These are phyloP conservation scores for Fonsecaea pedrosoi DNA, from an alignment of 2,329 filamentous ascomycete species.

Conservation along the genomic window DNA sequence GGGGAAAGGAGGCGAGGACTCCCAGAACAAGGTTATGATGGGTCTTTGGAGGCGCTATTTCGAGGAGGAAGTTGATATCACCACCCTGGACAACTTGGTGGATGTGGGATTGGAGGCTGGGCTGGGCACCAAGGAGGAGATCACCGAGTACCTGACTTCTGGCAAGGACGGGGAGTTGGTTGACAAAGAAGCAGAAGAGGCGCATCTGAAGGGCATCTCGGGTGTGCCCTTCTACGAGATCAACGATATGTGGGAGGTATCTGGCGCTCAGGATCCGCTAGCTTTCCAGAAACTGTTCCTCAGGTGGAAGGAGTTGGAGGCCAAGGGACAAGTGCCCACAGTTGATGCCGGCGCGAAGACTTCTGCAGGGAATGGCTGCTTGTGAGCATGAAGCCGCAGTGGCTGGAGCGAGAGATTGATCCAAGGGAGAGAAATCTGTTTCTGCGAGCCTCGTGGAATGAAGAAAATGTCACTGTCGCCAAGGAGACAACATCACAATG, in stretches of 20 bases:
- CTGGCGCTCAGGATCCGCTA: slow-evolving; percentile 73
- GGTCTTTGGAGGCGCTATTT: slow-evolving; percentile 72
- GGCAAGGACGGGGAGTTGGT: slow-evolving; percentile 64
- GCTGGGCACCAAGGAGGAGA: slow-evolving; percentile 50
- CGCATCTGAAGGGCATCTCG: slow-evolving; percentile 60
- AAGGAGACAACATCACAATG: not conserved
- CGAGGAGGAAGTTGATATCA: slow-evolving; percentile 69
- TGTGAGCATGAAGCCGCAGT: slow-evolving; percentile 12
- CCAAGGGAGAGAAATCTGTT: not conserved
- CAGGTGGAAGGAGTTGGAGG: slow-evolving; percentile 59
- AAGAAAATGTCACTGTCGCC: not conserved
- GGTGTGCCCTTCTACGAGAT: slow-evolving; percentile 80
- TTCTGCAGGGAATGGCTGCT: slow-evolving; percentile 26
- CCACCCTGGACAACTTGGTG: slow-evolving; percentile 60
- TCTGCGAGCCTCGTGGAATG: not conserved
- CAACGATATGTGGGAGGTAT: slow-evolving; percentile 66
- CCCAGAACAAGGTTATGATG: slow-evolving; percentile 66
- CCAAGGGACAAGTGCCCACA: slow-evolving; percentile 26
- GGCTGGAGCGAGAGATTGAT: not conserved
- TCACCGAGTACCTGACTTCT: slow-evolving; percentile 61
- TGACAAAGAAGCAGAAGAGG: slow-evolving; percentile 62
- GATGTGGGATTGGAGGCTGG: slow-evolving; percentile 62
- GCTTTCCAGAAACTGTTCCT: slow-evolving; percentile 72
- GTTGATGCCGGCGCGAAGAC: slow-evolving; percentile 10
- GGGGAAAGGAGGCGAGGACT: slow-evolving; percentile 57